Conservation (phyloP, 257 asterid genomes). For the Fraxinus excelsior region DNA sequence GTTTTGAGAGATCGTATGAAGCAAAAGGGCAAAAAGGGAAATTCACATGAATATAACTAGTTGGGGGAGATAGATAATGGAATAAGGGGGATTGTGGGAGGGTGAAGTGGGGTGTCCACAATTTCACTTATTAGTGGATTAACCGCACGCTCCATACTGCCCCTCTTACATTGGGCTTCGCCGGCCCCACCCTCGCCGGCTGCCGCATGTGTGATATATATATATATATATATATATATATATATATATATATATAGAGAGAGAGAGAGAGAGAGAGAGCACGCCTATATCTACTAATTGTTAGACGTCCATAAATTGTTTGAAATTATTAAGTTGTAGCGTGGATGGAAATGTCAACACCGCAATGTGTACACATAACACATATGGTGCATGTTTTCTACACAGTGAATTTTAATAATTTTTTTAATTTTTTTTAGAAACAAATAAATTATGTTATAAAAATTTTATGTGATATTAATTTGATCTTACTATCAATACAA, state of each 20-base stretch:
- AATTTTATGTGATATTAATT: too few relatives aligned
- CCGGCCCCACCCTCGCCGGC: slow-evolving; percentile 33
- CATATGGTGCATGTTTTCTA: not conserved
- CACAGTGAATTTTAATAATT: not conserved
- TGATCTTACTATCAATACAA: too few relatives aligned
- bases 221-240: too few relatives aligned
- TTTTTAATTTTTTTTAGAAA: too few relatives aligned
- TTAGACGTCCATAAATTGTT: not conserved
- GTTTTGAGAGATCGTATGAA: not conserved
- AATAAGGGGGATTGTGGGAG: slow-evolving; percentile 6
- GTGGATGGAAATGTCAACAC: not conserved
- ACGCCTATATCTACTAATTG: slow-evolving; percentile 27
- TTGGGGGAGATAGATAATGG: not conserved
- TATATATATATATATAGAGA: not conserved
- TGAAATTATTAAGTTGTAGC: too few relatives aligned
- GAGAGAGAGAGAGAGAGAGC: slow-evolving; percentile 18
- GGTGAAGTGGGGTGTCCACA: slow-evolving; percentile 39
- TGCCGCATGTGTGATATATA: slow-evolving; percentile 31
- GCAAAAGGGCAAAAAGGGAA: not conserved
- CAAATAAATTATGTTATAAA: too few relatives aligned
- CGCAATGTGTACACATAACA: not conserved
- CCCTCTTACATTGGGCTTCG: slow-evolving; percentile 5
- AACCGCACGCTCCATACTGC: slow-evolving; percentile 38
- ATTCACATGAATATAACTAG: not conserved
- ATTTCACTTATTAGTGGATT: slow-evolving; percentile 25